Evolutionary conservation across 169 alveolate genomes (phyloP).

Genomic region (Plasmodium adleri): DNA sequence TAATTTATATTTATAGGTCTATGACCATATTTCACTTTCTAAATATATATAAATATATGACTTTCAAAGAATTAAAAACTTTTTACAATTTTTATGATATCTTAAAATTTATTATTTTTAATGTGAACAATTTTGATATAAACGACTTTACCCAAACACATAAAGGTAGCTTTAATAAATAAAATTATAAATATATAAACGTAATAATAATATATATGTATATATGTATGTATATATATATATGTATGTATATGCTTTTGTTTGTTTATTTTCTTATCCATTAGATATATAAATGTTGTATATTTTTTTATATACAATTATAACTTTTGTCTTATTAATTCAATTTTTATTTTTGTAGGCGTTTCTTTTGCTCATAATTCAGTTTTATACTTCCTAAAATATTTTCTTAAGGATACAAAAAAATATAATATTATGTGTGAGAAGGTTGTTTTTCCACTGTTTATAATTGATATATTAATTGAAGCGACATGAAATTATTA

Average conservation of each 20-base stretch:
- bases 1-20: conserved; percentile 63
- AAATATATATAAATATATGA: conserved; percentile 63
- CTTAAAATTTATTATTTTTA: conserved; percentile 60
- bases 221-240: not conserved
- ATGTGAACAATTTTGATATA: conserved; percentile 29
- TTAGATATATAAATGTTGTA: not conserved
- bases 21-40: conserved; percentile 47
- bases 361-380: conserved; percentile 37
- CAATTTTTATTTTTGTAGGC: conserved; percentile 21
- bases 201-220: not conserved
- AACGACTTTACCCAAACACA: conserved; percentile 62
- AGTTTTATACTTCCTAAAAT: conserved; percentile 29
- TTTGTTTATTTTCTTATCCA: not conserved
- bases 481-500: not conserved
- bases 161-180: conserved; percentile 20
- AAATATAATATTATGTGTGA: conserved; percentile 35
- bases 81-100: conserved; percentile 33
- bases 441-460: conserved; percentile 60
- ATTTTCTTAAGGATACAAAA: conserved; percentile 18
- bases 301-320: not conserved
- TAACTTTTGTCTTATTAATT: not conserved
- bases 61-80: conserved; percentile 23
- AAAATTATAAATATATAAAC: not conserved
- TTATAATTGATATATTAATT: conserved; percentile 71
- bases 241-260: not conserved